Base-by-base conservation (phyloP, 768 basidiomycete genomes). In the Leccinum rimulosum region DNA sequence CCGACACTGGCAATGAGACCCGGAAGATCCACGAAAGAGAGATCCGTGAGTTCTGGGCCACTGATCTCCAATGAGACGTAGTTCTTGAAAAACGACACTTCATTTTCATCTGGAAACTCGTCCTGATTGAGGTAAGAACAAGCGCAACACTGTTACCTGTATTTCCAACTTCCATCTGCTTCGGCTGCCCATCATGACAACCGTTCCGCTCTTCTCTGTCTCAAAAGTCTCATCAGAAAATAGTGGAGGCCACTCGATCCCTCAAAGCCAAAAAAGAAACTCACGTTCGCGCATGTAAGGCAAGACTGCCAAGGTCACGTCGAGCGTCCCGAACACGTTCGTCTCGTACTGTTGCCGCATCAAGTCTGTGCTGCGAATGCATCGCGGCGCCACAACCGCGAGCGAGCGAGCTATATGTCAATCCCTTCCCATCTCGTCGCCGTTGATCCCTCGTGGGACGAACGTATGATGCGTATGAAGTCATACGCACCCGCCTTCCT, bases 1-100 rank as follows among this genome's bases (percentile, higher is more conserved):
- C 82, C 77, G 3, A 84, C 81, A 30, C 79, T 84, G 0, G 82
- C 84, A 54, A 88, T 88, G 25, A 88, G 73, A 40, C 86, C 84
- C 3, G 86, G 86, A 1, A 88, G 71, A 68, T 88, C 86, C 36
- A 81, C 82, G 61, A 88, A 87, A 0, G 84, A 86, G 11, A 88
- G 76, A 60, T 88, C 86, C 0, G 83, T 82, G 11, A 88, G 78
- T 31, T 82, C 80, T 0, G 79, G 76, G 0, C 86, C 86, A 43
- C 80, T 82, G 30, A 88, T 85, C 57, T 82, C 77, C 49, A 88
- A 63, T 0, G 81, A 84, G 14, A 88, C 81, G 38, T 75, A 82
- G 55, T 85, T 84, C 11, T 61, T 77, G 0, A 86, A 86, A 59
- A 88, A 88, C 6, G 76, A 68, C 0, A 68, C 58, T 31, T 65